These are phyloP conservation scores for Clavulina sp. DNA, from an alignment of 768 basidiomycete species.

Conservation along the genomic window DNA sequence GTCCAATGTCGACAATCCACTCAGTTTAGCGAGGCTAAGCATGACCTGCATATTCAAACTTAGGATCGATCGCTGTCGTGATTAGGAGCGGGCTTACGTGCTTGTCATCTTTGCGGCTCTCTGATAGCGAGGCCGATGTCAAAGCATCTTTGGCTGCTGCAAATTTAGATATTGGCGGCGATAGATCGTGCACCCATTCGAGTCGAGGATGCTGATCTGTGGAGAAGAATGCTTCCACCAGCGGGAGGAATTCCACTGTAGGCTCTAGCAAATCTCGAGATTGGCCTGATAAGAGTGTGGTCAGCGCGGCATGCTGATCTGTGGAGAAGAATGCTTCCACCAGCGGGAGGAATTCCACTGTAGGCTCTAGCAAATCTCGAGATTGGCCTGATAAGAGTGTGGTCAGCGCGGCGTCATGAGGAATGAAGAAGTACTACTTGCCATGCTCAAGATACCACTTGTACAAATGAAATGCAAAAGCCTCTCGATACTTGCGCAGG, in stretches of 20 bases:
- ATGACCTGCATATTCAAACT: constrained; percentile 40
- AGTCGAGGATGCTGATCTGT: constrained; percentile 38
- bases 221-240: constrained; percentile 59
- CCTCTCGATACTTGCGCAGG: constrained; percentile 42
- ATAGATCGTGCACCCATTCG: constrained; percentile 85
- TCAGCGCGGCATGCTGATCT: constrained; percentile 23
- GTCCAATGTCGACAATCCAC: constrained; percentile 49
- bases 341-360: constrained; percentile 39
- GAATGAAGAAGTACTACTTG: constrained; percentile 14
- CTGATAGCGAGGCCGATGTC: constrained; percentile 38
- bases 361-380: constrained; percentile 64
- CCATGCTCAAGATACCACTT: constrained; percentile 87
- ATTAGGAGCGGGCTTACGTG: constrained; percentile 36
- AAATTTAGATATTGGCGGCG: constrained; percentile 37
- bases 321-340: constrained; percentile 58
- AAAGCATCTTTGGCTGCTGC: constrained; percentile 47
- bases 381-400: constrained; percentile 65
- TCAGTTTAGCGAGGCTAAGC: constrained; percentile 80
- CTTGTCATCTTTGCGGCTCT: constrained; percentile 45
- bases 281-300: constrained; percentile 35
- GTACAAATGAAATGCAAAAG: constrained; percentile 79
- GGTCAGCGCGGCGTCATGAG: background rate
- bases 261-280: constrained; percentile 67
- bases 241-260: constrained; percentile 38
- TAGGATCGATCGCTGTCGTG: background rate